Evolutionary conservation across 768 basidiomycete genomes (phyloP).

Genomic region (Panus rudis): DNA sequence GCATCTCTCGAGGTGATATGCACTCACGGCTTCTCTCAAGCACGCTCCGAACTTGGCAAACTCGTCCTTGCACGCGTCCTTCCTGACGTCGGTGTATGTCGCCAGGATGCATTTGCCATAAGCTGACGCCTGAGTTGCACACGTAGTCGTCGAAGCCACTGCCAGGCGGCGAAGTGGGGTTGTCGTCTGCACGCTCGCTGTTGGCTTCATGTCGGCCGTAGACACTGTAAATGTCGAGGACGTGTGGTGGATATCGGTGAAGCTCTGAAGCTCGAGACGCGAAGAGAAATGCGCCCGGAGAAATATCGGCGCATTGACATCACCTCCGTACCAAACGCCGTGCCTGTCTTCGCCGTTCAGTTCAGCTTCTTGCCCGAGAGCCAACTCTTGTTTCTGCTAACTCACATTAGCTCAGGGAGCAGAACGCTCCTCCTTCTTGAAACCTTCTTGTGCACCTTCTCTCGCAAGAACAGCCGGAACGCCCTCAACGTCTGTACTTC

Average conservation of each 20-base stretch:
- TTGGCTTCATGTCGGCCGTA: not conserved
- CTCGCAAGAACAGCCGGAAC: no score
- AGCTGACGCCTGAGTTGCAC: constrained; percentile 58
- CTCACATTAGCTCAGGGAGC: no score
- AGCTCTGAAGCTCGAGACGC: no score
- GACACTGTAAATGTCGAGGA: constrained; percentile 5
- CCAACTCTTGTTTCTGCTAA: no score
- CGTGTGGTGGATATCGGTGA: constrained; percentile 11
- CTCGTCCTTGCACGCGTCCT: constrained; percentile 79
- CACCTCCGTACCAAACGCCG: no score
- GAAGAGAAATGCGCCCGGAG: no score
- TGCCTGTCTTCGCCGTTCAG: no score
- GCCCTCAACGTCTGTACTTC: no score
- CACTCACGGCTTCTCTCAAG: constrained; percentile 66
- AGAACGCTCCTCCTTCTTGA: no score
- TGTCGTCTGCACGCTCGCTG: constrained; percentile 24
- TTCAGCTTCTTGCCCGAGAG: no score
- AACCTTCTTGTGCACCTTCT: no score
- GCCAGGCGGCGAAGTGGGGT: constrained; percentile 60
- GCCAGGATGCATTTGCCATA: constrained; percentile 89
- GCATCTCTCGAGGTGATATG: not conserved
- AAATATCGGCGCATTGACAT: no score
- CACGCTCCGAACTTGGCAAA: constrained; percentile 82
- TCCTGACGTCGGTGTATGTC: constrained; percentile 76
- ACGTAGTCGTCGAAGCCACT: constrained; percentile 65